These are phyloP conservation scores for Dryas alaskensis DNA, from an alignment of 306 rosid genomes.

Conservation along the genomic window DNA sequence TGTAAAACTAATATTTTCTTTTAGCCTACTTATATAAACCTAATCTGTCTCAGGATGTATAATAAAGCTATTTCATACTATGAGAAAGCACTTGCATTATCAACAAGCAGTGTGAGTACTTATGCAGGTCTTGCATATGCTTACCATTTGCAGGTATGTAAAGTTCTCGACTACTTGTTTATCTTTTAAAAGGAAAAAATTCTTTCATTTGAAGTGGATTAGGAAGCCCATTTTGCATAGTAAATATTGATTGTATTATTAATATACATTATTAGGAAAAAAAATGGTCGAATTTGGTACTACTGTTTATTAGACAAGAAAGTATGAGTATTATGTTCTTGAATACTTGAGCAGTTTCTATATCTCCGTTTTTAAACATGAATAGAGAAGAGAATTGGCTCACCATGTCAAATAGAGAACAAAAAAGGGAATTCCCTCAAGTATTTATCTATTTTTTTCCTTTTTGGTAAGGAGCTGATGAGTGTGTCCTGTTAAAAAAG, in stretches of 20 bases:
- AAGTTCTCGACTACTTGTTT: background rate
- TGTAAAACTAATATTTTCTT: constrained; percentile 13
- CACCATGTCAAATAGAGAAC: too few species aligned
- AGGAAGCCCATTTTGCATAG: background rate
- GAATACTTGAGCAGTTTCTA: background rate
- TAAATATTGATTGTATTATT: background rate
- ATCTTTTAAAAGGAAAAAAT: background rate
- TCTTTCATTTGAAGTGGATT: background rate
- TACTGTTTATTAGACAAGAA: background rate
- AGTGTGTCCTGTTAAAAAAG: too few species aligned
- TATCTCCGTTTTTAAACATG: background rate
- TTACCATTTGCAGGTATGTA: constrained; percentile 77
- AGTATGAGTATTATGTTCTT: background rate
- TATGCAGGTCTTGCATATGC: constrained; percentile 98
- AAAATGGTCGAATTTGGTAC: background rate
- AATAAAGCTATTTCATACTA: constrained; percentile 73
- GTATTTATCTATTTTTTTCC: too few species aligned
- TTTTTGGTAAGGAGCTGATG: too few species aligned
- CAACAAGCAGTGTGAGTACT: constrained; percentile 82
- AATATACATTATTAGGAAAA: background rate
- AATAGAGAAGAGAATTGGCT: too few species aligned
- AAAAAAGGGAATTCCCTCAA: too few species aligned
- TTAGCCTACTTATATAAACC: constrained; percentile 21
- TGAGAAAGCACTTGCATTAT: constrained; percentile 87
- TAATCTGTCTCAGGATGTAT: constrained; percentile 57